Evolutionary conservation across 2,329 filamentous ascomycete species (phyloP).

Genomic region (Achaetomium macrosporum): DNA sequence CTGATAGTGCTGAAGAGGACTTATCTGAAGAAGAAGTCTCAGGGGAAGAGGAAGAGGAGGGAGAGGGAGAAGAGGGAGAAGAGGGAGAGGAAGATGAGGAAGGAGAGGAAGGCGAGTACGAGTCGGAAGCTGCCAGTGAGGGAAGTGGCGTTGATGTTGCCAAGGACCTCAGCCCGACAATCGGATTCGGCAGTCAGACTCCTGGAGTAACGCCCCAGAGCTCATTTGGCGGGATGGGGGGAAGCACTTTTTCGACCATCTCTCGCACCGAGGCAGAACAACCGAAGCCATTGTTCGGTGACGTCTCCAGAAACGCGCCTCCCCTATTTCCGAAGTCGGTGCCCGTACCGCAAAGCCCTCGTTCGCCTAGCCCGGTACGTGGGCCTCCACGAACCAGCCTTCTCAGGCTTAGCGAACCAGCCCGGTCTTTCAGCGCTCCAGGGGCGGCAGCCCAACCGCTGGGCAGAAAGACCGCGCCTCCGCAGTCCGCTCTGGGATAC

Average conservation of each 20-base stretch:
- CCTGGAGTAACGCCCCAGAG: slow-evolving; percentile 51
- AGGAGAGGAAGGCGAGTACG: slow-evolving; percentile 43
- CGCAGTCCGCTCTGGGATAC: slow-evolving; percentile 18
- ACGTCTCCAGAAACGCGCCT: slow-evolving; percentile 45
- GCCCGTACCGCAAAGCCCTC: slow-evolving; percentile 47
- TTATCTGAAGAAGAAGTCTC: slow-evolving; percentile 33
- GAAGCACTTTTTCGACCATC: slow-evolving; percentile 42
- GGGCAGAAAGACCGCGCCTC: slow-evolving; percentile 35
- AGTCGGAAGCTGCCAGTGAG: slow-evolving; percentile 42
- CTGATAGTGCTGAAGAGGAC: slow-evolving; percentile 28
- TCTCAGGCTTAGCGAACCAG: slow-evolving; percentile 40
- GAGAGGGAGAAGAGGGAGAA: slow-evolving; percentile 35
- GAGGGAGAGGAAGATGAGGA: slow-evolving; percentile 38
- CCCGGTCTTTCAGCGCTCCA: slow-evolving; percentile 56
- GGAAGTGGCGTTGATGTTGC: slow-evolving; percentile 60
- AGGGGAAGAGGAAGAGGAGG: slow-evolving; percentile 31
- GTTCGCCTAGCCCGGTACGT: slow-evolving; percentile 67
- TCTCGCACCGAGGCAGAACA: slow-evolving; percentile 41
- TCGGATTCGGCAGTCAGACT: slow-evolving; percentile 36
- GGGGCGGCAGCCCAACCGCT: slow-evolving; percentile 52
- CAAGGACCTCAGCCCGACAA: slow-evolving; percentile 54
- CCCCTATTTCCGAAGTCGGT: slow-evolving; percentile 47
- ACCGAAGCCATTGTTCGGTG: slow-evolving; percentile 47
- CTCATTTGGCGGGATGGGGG: slow-evolving; percentile 48
- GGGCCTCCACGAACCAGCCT: slow-evolving; percentile 48